These are phyloP conservation scores for Hypoxylon sp. DNA, from an alignment of 2,329 filamentous ascomycete species.

Conservation along the genomic window DNA sequence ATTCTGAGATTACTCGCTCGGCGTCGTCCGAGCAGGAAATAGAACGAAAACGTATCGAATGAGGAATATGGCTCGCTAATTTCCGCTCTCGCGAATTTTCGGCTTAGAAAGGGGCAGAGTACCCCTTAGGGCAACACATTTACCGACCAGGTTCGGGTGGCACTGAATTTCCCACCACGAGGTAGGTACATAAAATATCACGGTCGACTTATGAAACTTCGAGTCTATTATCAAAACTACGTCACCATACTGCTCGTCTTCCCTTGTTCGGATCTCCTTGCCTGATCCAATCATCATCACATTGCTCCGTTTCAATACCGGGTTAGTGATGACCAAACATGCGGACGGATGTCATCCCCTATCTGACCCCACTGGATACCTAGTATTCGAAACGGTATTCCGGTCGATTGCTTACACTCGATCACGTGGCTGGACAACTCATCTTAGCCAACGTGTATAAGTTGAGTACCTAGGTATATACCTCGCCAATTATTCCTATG, in stretches of 20 bases:
- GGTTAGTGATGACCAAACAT: background rate
- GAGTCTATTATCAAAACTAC: background rate
- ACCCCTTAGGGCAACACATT: constrained; percentile 1
- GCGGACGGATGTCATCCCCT: constrained; percentile 8
- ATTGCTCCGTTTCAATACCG: constrained; percentile 1
- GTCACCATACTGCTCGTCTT: background rate
- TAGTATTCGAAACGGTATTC: background rate
- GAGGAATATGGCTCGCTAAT: constrained; percentile 3
- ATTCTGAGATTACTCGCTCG: background rate
- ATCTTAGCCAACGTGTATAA: background rate
- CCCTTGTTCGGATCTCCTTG: no score
- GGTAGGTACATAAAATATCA: background rate
- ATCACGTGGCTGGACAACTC: background rate
- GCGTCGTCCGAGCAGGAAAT: constrained; percentile 20
- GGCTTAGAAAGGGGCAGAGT: constrained; percentile 6
- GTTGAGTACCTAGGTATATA: background rate
- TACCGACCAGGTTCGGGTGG: background rate
- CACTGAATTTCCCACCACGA: background rate
- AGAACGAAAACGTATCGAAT: background rate
- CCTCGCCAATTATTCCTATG: background rate
- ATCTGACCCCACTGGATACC: background rate
- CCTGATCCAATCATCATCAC: background rate
- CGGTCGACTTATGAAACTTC: background rate
- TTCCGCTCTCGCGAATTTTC: constrained; percentile 10
- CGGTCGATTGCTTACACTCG: background rate